Evolutionary conservation across 129 eudicot species (phyloP), one percentile per base, ranked within the genome.

Genomic region (Rutidosis leptorrhynchoides): DNA sequence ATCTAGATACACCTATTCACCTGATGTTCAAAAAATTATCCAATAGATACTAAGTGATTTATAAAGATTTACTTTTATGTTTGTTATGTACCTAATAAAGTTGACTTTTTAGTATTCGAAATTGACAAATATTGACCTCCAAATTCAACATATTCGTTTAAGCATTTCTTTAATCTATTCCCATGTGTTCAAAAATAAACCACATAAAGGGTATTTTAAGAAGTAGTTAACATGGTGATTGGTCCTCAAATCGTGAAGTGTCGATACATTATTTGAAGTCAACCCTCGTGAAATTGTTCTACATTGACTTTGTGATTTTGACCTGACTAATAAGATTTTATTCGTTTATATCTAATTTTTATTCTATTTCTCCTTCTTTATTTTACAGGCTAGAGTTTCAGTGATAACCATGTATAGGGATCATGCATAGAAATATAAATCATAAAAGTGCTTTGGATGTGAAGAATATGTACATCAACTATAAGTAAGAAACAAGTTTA

Each of bases 121-220:
- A 22, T 25, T 51, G 69, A 59, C 74, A 75, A 75, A 32, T 67
- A 49, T 75, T 75, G 74, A 75, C 69, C 58, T 75, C 45, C 56
- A 51, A 67, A 57, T 67, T 58, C 67, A 75, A 67, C 10, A 32
- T 43, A 58, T 74, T 60, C 71, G 49, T 19, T 56, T 40, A 14
- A 40, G 51, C 66, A 40, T 66, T 26, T n/a, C 8, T 60, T 74
- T 60, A 23, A 23, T 33, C 29, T 6, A 30, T 67, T 66, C 55
- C 67, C 62, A 67, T 32, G 79, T 74, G 74, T 58, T 58, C 42
- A 67, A 67, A 48, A 15, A 67, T 5, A 10, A 46, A 32, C 67
- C 79, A 74, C 79, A 58, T 8, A 59, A 21, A 20, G 8, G 49
- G 71, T 28, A 74, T 74, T 65, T 64, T 74, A 4, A 26, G 72